These are phyloP conservation scores for Plectosphaerella plurivora DNA, from an alignment of 2,329 filamentous ascomycete genomes.

Conservation along the genomic window DNA sequence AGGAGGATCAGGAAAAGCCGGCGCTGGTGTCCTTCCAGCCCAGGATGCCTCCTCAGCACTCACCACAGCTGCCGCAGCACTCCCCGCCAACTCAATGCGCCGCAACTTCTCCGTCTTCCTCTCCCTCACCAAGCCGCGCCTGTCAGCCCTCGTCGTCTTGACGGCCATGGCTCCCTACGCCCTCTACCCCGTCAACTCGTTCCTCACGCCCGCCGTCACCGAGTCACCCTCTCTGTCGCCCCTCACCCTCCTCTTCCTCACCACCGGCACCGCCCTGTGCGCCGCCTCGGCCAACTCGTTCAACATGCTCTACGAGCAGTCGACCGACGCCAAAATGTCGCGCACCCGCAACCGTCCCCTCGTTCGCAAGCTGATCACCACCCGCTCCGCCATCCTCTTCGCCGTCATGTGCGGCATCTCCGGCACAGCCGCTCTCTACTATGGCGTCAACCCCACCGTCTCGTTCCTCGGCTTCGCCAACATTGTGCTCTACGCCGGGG, in stretches of 20 bases:
- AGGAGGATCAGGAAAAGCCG: background rate
- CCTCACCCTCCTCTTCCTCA: constrained; percentile 87
- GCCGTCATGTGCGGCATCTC: constrained; percentile 66
- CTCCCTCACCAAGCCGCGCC: constrained; percentile 89
- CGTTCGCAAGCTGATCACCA: constrained; percentile 73
- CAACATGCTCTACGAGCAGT: constrained; percentile 95
- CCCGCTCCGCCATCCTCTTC: constrained; percentile 69
- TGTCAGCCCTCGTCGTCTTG: constrained; percentile 86
- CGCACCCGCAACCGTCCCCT: constrained; percentile 89
- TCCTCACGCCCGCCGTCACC: constrained; percentile 64
- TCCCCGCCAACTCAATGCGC: constrained; percentile 46
- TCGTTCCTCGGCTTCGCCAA: constrained; percentile 81
- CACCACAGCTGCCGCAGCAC: constrained; percentile 44
- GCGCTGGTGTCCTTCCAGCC: constrained; percentile 29
- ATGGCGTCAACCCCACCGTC: constrained; percentile 91
- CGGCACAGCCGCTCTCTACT: constrained; percentile 72
- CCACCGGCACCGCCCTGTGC: constrained; percentile 81
- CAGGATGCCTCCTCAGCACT: constrained; percentile 52
- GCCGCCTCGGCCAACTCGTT: constrained; percentile 89
- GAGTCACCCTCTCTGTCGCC: constrained; percentile 80
- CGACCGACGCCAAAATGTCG: constrained; percentile 87
- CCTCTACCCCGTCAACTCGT: constrained; percentile 84
- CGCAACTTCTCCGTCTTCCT: constrained; percentile 77
- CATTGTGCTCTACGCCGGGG: constrained; percentile 82
- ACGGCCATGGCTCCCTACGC: constrained; percentile 89